phyloP scores from a whole-genome alignment of 2,329 filamentous ascomycete species.

The Monilinia fructigena region DNA sequence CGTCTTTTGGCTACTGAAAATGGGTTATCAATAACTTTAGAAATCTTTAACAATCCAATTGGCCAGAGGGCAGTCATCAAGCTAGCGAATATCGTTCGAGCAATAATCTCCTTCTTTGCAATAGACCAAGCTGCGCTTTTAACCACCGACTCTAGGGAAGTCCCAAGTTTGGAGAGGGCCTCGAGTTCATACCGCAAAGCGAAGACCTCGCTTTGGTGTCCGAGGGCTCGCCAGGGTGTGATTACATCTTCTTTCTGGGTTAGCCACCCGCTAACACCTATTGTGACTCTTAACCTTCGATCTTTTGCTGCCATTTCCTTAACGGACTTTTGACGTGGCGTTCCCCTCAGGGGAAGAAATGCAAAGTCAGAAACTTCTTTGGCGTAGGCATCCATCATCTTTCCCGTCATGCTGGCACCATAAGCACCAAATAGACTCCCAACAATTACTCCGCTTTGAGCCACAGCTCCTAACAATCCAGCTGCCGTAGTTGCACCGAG shows the following conservation, averaged over 20 bases:
- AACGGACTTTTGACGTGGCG: constrained; percentile 44
- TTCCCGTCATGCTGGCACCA: constrained; percentile 74
- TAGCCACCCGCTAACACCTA: constrained; percentile 82
- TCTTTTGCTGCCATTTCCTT: constrained; percentile 48
- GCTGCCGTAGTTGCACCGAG: constrained; percentile 73
- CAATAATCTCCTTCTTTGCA: constrained; percentile 66
- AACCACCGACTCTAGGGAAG: constrained; percentile 72
- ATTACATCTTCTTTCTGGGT: constrained; percentile 69
- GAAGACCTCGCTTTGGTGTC: constrained; percentile 73
- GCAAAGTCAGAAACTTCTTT: constrained; percentile 87
- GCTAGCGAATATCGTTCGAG: constrained; percentile 61
- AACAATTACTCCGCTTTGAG: constrained; percentile 75
- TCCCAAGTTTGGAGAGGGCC: constrained; percentile 73
- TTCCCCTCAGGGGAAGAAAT: constrained; percentile 70
- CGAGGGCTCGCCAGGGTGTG: constrained; percentile 75
- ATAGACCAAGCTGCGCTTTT: constrained; percentile 77
- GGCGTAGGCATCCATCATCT: constrained; percentile 86
- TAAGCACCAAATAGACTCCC: constrained; percentile 92
- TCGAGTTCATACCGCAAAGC: constrained; percentile 81
- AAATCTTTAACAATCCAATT: constrained; percentile 62
- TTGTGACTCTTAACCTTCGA: constrained; percentile 74
- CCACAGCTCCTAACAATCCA: constrained; percentile 74
- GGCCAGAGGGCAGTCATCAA: constrained; percentile 70
- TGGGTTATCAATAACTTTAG: constrained; percentile 74
- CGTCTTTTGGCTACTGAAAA: constrained; percentile 74